These are phyloP conservation scores for Backusella psychrophila DNA, from an alignment of 192 early-diverging fungal species.

Conservation along the genomic window DNA sequence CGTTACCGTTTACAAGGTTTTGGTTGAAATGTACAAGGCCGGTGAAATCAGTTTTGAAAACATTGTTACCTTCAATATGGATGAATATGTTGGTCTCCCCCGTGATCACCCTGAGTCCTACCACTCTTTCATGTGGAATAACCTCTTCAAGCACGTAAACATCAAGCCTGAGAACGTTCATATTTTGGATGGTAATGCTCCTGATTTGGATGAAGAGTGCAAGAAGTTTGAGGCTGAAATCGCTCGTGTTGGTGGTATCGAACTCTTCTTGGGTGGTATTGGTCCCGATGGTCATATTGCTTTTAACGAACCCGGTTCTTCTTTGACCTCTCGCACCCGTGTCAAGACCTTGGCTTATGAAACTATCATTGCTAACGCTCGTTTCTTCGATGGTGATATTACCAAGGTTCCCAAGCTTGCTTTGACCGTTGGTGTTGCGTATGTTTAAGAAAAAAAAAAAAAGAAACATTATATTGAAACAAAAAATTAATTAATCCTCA, in stretches of 20 bases:
- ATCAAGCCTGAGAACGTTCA: constrained; percentile 82
- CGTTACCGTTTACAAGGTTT: constrained; percentile 74
- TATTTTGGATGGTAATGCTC: constrained; percentile 80
- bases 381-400: constrained; percentile 82
- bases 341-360: constrained; percentile 86
- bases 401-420: constrained; percentile 83
- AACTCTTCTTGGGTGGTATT: constrained; percentile 88
- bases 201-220: constrained; percentile 77
- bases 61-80: constrained; percentile 92
- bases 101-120: constrained; percentile 78
- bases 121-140: constrained; percentile 89
- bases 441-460: constrained; percentile 24
- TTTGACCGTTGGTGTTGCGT: constrained; percentile 78
- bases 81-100: constrained; percentile 51
- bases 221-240: constrained; percentile 77
- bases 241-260: constrained; percentile 72
- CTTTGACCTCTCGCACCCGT: constrained; percentile 73
- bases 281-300: constrained; percentile 89
- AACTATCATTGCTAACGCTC: constrained; percentile 82
- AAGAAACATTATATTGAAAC: not conserved
- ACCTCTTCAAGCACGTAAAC: constrained; percentile 83
- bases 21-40: constrained; percentile 57
- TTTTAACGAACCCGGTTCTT: constrained; percentile 88
- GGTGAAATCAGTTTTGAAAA: constrained; percentile 41
- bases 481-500: constrained; percentile 2